Evolutionary conservation across 73 alveolate species (phyloP), one percentile per base, ranked within the genome.

Genomic region (Tetrahymena borealis): DNA sequence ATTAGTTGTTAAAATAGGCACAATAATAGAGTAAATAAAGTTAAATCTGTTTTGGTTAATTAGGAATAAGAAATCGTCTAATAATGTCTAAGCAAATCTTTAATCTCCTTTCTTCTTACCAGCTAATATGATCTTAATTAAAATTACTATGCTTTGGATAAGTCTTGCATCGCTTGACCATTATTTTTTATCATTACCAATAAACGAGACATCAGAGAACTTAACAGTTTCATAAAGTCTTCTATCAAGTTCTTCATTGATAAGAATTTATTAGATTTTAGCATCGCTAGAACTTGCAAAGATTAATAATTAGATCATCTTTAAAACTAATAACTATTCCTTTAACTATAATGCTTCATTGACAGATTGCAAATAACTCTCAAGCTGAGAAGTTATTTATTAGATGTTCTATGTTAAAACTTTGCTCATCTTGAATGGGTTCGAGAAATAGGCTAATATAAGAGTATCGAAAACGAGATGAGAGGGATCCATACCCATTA

Each of bases 121-220:
- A 39, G 93, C 36, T 28, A 93, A 20, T 24, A 93, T 93, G 33
- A 91, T 93, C 9, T 40, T 90, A 7, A 93, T 93, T 20, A 93
- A 90, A 33, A 38, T 85, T 10, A 93, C 95, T 37, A 93, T 93
- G 20, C 90, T 12, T 24, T 93, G 36, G 5, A 93, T 78, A 32
- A 93, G 37, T 0, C 90, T 39, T 28, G 93, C 91, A 38, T 93
- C 95, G 31, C 79, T 90, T 10, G 95, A 31, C 95, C 95, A 93
- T 10, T 15, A 1, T 20, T 42, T 85, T 3, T 85, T 79, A 32
- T 33, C 42, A 15, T 20, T 20, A 11, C 93, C 35, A 35, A 78
- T 42, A 32, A 93, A 85, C 7, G 78, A 33, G 10, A 90, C 18
- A 6, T 85, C 78, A 8, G 91, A 79, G 32, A 18, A 79, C 79